Conservation (phyloP, 1,284 basidiomycete species). For the Trametes pubescens region DNA sequence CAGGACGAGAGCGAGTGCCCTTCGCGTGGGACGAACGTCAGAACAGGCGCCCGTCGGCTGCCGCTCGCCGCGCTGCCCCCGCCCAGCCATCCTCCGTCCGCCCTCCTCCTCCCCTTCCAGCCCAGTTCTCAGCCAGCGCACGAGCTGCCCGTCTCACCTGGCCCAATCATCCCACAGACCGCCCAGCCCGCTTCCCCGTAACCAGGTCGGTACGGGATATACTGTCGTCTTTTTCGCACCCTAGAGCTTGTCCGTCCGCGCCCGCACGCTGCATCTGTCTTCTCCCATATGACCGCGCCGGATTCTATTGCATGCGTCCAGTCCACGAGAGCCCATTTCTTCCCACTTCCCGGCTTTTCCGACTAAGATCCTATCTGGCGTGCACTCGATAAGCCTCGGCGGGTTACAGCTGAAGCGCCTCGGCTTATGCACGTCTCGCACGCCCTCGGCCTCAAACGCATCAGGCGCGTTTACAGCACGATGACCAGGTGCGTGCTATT, state of each 20-base stretch:
- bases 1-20: neutral
- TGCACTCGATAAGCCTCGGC: slow-evolving; percentile 14
- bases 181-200: neutral
- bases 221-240: slow-evolving; percentile 15
- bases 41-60: slow-evolving; percentile 16
- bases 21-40: slow-evolving; percentile 11
- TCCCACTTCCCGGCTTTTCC: neutral
- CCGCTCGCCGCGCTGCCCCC: slow-evolving; percentile 15
- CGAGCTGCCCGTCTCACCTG: neutral
- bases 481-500: neutral
- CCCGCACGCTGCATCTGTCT: slow-evolving; percentile 5
- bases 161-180: neutral
- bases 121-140: slow-evolving; percentile 7
- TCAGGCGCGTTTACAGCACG: neutral
- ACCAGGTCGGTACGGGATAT: neutral
- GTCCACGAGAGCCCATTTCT: slow-evolving; percentile 5
- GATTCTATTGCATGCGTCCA: slow-evolving; percentile 7
- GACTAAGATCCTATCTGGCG: neutral
- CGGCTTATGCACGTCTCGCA: neutral
- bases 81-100: slow-evolving; percentile 1
- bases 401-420: neutral
- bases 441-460: neutral
- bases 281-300: slow-evolving; percentile 11
- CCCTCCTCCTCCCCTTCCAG: neutral
- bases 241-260: neutral